Evolutionary conservation across 2,329 filamentous ascomycete species (phyloP).

Genomic region (Ophiocordyceps australis): DNA sequence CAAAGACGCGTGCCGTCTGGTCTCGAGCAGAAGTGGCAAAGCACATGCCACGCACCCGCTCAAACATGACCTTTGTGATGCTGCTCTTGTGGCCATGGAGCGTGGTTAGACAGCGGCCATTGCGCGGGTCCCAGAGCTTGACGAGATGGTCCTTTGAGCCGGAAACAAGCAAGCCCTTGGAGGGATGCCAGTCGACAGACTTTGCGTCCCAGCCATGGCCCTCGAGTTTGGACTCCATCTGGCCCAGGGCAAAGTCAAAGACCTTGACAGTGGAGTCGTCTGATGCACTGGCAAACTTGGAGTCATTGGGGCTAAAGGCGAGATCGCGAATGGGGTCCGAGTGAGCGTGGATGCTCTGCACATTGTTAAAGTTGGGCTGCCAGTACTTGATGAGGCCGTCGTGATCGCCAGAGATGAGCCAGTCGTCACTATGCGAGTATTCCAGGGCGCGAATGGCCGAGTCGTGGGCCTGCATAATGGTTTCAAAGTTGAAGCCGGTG

Average conservation of each 20-base stretch:
- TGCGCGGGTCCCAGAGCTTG: slow-evolving; percentile 96
- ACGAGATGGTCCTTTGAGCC: slow-evolving; percentile 96
- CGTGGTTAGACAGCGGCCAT: slow-evolving; percentile 75
- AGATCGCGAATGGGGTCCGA: slow-evolving; percentile 79
- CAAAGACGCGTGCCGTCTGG: slow-evolving; percentile 82
- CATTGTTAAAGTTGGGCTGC: slow-evolving; percentile 98
- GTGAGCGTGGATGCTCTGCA: slow-evolving; percentile 85
- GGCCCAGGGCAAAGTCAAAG: slow-evolving; percentile 81
- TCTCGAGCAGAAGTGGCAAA: slow-evolving; percentile 88
- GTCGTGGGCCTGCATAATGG: slow-evolving; percentile 96
- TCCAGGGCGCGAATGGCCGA: slow-evolving; percentile 64
- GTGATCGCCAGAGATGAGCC: slow-evolving; percentile 90
- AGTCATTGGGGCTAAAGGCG: slow-evolving; percentile 83
- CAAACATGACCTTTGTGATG: slow-evolving; percentile 83
- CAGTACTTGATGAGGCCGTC: slow-evolving; percentile 95
- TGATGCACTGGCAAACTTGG: slow-evolving; percentile 90
- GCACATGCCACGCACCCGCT: slow-evolving; percentile 65
- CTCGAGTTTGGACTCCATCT: slow-evolving; percentile 65
- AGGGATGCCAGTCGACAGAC: slow-evolving; percentile 92
- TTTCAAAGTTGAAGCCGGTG: slow-evolving; percentile 98
- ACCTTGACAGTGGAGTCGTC: slow-evolving; percentile 91
- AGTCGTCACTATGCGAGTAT: slow-evolving; percentile 93
- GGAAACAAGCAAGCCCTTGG: slow-evolving; percentile 83
- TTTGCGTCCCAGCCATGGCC: slow-evolving; percentile 99
- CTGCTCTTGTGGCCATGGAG: slow-evolving; percentile 96